Base-by-base conservation (phyloP, 208 protist species). In the Trypanosoma cruzi region DNA sequence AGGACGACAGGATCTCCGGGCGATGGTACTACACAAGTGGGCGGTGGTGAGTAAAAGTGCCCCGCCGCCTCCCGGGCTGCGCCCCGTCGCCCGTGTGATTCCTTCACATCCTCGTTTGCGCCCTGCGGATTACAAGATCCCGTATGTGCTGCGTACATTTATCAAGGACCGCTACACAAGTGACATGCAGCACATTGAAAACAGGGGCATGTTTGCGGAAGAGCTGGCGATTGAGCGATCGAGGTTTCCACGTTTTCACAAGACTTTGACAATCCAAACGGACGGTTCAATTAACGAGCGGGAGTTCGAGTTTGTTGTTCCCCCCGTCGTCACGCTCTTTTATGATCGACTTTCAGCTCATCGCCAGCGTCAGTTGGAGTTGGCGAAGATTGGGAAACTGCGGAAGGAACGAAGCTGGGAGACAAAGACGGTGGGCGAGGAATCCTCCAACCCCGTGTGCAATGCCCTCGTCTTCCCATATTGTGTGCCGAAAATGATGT, bases 11-110 rank as follows among this genome's bases (percentile, higher is more conserved):
- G 22, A 1, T 4, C 4, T 28, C 48, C 24, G 6, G 20, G 16
- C 48, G 48, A 92, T 94, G 88, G 89, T 94, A 37, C 70, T 96
- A n/a, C 77, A 93, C 73, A 96, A 96, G 80, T 96, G 91, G 89
- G 91, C 91, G 4, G 91, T 90, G 14, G 87, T 96, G 53, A 93
- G 73, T 52, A 91, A 84, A 68, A 83, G 80, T 55, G 87, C 88
- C 0, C 83, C 86, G 4, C 88, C 91, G 2, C 62, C 82, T 31
- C 73, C 76, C 13, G 88, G 88, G 11, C 77, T 94, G 20, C 86
- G 84, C 5, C 88, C 91, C 28, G 65, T 94, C 36, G 81, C 73
- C 16, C 73, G 76, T 14, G 24, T 40, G 20, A 81, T 96, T 42
- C 78, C 88, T 1, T 50, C 64, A 0, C 75, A 96, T 62, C 85